Percentiles rank a stretch among this genome's conserved stretches.
Conservation (phyloP, 208 protist genomes). For the Kentomonas sorsogonicus region DNA sequence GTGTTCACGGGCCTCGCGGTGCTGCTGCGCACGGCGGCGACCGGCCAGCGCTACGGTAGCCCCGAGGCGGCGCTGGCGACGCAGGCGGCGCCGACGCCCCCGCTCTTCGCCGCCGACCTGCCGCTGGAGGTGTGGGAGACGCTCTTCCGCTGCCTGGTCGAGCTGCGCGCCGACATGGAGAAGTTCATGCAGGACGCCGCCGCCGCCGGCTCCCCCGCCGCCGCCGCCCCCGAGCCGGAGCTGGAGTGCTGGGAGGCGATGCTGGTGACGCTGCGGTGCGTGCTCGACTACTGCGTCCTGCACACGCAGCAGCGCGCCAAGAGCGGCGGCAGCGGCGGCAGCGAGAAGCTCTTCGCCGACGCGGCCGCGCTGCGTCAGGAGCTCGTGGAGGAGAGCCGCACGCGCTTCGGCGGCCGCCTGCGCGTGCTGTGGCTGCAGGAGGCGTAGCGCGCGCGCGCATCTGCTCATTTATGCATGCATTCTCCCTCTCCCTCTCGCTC, state of each 20-base stretch:
- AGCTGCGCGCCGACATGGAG: slow-evolving; percentile 62
- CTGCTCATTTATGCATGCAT: too few relatives aligned
- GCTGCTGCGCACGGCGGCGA: slow-evolving; percentile 64
- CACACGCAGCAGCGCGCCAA: slow-evolving; percentile 41
- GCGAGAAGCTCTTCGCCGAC: slow-evolving; percentile 47
- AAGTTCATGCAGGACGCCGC: slow-evolving; percentile 43
- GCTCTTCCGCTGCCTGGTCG: slow-evolving; percentile 40
- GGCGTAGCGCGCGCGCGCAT: too few relatives aligned
- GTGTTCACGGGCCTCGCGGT: slow-evolving; percentile 78
- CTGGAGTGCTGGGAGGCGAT: slow-evolving; percentile 88
- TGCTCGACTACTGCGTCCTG: slow-evolving; percentile 70
- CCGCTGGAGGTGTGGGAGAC: slow-evolving; percentile 45
- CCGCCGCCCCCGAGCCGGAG: slow-evolving; percentile 47
- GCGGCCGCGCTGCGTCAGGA: slow-evolving; percentile 47
- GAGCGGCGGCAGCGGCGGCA: slow-evolving; percentile 24
- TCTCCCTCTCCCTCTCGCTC: too few relatives aligned
- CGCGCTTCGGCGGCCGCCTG: slow-evolving; percentile 71
- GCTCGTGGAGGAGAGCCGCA: slow-evolving; percentile 72
- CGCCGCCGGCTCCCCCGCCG: slow-evolving; percentile 15
- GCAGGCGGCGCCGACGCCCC: slow-evolving; percentile 6
- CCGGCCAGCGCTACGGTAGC: slow-evolving; percentile 45
- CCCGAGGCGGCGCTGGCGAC: slow-evolving; percentile 28
- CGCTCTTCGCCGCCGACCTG: slow-evolving; percentile 34
- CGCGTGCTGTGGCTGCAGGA: slow-evolving; percentile 85
- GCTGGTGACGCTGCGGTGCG: slow-evolving; percentile 53